Percentiles rank a stretch among this genome's conserved stretches.
phyloP scores from a whole-genome alignment of 2,329 filamentous ascomycete species.

The Trichoderma lentiforme region DNA sequence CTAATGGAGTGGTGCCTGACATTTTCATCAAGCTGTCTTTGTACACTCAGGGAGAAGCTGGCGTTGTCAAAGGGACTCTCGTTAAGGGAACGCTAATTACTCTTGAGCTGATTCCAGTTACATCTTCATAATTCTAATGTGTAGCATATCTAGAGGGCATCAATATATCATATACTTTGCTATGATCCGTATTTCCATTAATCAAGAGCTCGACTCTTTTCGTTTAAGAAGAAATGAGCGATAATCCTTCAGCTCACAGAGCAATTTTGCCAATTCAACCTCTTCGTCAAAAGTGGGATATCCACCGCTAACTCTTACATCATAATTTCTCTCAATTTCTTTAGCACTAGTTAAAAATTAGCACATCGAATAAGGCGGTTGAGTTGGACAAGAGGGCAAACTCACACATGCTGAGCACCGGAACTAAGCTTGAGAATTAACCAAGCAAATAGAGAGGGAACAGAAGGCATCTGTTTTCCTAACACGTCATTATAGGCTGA shows the following conservation, averaged over 20 bases:
- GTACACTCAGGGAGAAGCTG: neutral
- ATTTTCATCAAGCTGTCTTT: slow-evolving; percentile 8
- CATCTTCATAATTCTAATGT: neutral
- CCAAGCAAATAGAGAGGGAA: neutral
- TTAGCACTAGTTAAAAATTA: neutral
- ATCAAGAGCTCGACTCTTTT: neutral
- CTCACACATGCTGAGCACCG: slow-evolving; percentile 14
- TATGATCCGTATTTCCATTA: neutral
- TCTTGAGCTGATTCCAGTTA: neutral
- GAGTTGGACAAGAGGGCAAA: neutral
- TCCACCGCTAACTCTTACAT: neutral
- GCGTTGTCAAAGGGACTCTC: neutral
- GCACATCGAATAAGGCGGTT: neutral
- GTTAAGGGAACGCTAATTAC: neutral
- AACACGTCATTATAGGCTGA: neutral
- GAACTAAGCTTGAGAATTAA: slow-evolving; percentile 1
- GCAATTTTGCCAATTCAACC: neutral
- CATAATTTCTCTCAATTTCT: slow-evolving; percentile 1
- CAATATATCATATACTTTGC: neutral
- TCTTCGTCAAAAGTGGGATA: slow-evolving; percentile 7
- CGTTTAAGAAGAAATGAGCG: slow-evolving; percentile 1
- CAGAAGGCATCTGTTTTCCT: slow-evolving; percentile 8
- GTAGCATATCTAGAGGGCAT: neutral
- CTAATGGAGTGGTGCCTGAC: neutral
- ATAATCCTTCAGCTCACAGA: neutral